A percentile compares a stretch with the other conserved stretches of the same genome.
These are phyloP conservation scores for Alternaria brassicicola DNA, from an alignment of 2,329 filamentous ascomycete genomes.

Conservation along the genomic window DNA sequence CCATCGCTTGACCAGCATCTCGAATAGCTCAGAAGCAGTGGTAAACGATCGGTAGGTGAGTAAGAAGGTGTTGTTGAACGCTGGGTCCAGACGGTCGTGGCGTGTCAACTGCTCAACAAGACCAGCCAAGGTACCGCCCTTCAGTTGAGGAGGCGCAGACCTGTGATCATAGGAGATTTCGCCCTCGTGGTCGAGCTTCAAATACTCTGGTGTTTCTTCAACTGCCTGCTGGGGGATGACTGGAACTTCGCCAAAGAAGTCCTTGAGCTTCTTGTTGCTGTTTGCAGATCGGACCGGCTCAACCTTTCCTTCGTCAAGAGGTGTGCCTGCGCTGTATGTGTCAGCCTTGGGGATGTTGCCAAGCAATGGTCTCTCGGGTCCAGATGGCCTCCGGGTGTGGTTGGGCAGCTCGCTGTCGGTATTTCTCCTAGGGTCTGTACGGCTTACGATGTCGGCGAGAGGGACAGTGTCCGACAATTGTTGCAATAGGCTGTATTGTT, in stretches of 20 bases:
- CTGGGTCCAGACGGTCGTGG: constrained; percentile 93
- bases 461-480: constrained; percentile 82
- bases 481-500: constrained; percentile 86
- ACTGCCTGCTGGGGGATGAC: constrained; percentile 55
- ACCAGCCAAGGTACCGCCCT: constrained; percentile 85
- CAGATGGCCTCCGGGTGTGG: constrained; percentile 40
- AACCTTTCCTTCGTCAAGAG: constrained; percentile 35
- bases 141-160: constrained; percentile 73
- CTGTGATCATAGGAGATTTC: constrained; percentile 92
- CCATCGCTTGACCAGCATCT: constrained; percentile 89
- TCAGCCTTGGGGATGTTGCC: constrained; percentile 64
- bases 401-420: constrained; percentile 48
- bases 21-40: constrained; percentile 85
- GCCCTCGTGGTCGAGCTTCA: constrained; percentile 84
- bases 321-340: constrained; percentile 67
- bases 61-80: constrained; percentile 96
- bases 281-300: constrained; percentile 48
- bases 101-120: constrained; percentile 94
- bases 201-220: constrained; percentile 82
- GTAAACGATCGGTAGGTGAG: constrained; percentile 97
- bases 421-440: constrained; percentile 49
- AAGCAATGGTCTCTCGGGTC: constrained; percentile 54
- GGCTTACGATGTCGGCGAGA: constrained; percentile 36
- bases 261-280: constrained; percentile 56
- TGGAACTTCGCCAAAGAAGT: constrained; percentile 60